A percentile compares a stretch with the other conserved stretches of the same genome.
Evolutionary conservation across 495 filamentous ascomycete genomes (phyloP).

Genomic region (Penicillium angulare): DNA sequence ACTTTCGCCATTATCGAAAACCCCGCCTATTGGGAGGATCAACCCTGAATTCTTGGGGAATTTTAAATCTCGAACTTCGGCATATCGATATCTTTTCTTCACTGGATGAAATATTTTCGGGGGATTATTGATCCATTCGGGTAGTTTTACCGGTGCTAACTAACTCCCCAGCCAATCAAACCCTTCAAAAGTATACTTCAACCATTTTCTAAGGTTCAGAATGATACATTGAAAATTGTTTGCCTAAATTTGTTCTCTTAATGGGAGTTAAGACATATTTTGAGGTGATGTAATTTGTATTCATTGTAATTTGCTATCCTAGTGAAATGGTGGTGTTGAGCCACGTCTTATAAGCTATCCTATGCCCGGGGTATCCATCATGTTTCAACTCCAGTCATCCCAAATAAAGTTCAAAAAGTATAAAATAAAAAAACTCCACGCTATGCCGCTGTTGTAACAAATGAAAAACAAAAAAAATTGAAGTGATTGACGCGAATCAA

Average conservation of each 20-base stretch:
- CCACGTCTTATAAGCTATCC: slow-evolving; percentile 8
- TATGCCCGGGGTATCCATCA: slow-evolving; percentile 32
- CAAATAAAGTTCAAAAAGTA: slow-evolving; percentile 13
- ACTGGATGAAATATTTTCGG: slow-evolving; percentile 11
- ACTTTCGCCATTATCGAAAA: slow-evolving; percentile 65
- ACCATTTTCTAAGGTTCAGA: too few species aligned
- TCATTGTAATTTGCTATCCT: not conserved
- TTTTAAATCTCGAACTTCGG: not conserved
- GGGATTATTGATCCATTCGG: slow-evolving; percentile 12
- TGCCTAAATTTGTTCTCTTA: not conserved
- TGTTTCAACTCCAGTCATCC: slow-evolving; percentile 5
- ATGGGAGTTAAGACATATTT: not conserved
- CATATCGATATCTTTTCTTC: slow-evolving; percentile 2
- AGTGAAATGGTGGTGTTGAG: slow-evolving; percentile 6
- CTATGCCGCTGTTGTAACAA: slow-evolving; percentile 34
- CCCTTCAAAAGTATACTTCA: not conserved
- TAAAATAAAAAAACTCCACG: slow-evolving; percentile 36
- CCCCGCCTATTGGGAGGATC: not conserved
- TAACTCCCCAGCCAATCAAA: slow-evolving; percentile 2
- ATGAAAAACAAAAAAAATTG: slow-evolving; percentile 12
- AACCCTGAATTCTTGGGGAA: not conserved
- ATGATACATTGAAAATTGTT: too few species aligned
- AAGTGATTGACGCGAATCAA: slow-evolving; percentile 17
- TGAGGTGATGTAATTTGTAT: not conserved
- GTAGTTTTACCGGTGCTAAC: slow-evolving; percentile 7